These are phyloP conservation scores for Wallacemonas sp. DNA, from an alignment of 208 protist species.

Conservation along the genomic window DNA sequence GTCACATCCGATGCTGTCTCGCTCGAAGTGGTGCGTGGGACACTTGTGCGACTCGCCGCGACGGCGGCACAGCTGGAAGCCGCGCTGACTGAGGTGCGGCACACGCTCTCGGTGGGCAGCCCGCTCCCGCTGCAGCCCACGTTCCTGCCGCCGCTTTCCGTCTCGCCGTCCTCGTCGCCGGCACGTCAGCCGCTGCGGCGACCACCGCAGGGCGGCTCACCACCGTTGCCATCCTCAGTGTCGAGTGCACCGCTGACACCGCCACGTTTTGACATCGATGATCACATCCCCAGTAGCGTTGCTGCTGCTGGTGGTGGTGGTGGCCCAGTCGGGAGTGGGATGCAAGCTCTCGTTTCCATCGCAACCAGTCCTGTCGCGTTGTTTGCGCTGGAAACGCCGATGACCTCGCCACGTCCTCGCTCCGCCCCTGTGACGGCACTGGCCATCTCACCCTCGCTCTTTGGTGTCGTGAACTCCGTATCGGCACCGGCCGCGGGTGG, in stretches of 20 bases:
- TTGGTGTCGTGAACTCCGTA: no score
- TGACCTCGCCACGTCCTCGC: no score
- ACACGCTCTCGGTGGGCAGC: neutral
- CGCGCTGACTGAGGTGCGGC: neutral
- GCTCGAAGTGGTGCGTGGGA: neutral
- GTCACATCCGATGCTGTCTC: neutral
- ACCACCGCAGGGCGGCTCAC: neutral
- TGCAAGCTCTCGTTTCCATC: no score
- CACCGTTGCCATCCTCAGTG: neutral
- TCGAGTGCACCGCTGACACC: neutral
- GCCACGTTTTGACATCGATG: neutral
- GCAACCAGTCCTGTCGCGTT: no score
- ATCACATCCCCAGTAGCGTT: no score
- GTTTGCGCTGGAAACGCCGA: no score
- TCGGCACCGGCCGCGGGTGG: no score
- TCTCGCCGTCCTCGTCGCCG: constrained; percentile 5
- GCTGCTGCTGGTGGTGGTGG: no score
- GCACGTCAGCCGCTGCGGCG: neutral
- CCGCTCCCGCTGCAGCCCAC: neutral
- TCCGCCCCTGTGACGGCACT: no score
- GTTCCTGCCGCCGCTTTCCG: neutral
- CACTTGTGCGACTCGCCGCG: neutral
- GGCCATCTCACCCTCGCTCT: no score
- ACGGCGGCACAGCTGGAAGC: neutral
- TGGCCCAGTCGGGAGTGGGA: no score